phyloP scores from a whole-genome alignment of 768 basidiomycete genomes.

The Boletus barrowsii region DNA sequence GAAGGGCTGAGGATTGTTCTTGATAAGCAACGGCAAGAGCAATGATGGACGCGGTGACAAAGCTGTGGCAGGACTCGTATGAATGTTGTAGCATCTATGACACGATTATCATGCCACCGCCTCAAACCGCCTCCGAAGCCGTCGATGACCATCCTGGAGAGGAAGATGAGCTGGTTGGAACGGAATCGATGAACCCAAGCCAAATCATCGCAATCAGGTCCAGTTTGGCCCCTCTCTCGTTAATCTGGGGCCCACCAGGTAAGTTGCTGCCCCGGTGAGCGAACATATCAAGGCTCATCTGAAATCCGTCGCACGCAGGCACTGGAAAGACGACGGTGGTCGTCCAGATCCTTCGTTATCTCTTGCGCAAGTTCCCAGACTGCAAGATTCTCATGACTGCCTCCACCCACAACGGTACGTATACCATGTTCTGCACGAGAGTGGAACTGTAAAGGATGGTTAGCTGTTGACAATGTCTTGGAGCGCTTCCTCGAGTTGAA shows the following conservation, averaged over 20 bases:
- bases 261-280: not conserved
- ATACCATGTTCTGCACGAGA: not conserved
- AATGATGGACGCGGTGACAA: slow-evolving; percentile 60
- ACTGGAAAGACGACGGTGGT: slow-evolving; percentile 74
- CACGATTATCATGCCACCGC: slow-evolving; percentile 38
- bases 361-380: slow-evolving; percentile 32
- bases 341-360: slow-evolving; percentile 51
- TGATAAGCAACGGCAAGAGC: slow-evolving; percentile 55
- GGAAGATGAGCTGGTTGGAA: slow-evolving; percentile 13
- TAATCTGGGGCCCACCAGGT: slow-evolving; percentile 76
- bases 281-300: not conserved
- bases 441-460: not conserved
- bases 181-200: slow-evolving; percentile 46
- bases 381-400: slow-evolving; percentile 66
- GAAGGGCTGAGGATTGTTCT: not conserved
- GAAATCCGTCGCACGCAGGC: slow-evolving; percentile 34
- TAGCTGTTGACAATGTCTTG: slow-evolving; percentile 69
- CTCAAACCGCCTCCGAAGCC: slow-evolving; percentile 18
- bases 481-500: slow-evolving; percentile 58
- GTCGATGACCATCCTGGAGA: not conserved
- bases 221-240: slow-evolving; percentile 41
- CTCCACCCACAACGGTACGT: slow-evolving; percentile 63
- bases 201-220: slow-evolving; percentile 51
- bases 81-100: slow-evolving; percentile 50
- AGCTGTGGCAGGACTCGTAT: slow-evolving; percentile 41